These are phyloP conservation scores for Colletotrichum horii DNA, from an alignment of 2,329 filamentous ascomycete genomes.

Conservation along the genomic window DNA sequence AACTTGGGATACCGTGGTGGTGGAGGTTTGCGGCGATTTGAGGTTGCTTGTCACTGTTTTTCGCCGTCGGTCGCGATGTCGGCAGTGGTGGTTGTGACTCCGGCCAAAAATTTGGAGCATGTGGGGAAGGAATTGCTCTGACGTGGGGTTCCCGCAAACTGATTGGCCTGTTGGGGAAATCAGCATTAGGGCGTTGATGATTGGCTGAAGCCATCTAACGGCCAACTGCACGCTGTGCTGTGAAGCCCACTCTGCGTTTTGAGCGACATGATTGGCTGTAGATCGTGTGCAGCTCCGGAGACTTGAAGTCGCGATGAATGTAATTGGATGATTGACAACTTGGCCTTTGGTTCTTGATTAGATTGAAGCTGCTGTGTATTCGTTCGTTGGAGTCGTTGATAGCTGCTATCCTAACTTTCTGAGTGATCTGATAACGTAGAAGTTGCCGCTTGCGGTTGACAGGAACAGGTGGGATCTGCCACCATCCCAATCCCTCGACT, in stretches of 20 bases:
- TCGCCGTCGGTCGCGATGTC: not conserved
- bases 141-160: slow-evolving; percentile 6
- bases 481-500: not conserved
- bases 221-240: not conserved
- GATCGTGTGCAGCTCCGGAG: not conserved
- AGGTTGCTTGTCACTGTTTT: not conserved
- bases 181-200: not conserved
- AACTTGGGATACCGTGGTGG: not conserved
- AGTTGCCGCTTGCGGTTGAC: not conserved
- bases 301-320: not conserved
- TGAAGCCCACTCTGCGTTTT: not conserved
- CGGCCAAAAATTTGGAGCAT: slow-evolving; percentile 10
- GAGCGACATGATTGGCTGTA: not conserved
- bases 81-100: not conserved
- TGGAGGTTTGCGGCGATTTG: not conserved
- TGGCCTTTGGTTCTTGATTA: fast-evolving
- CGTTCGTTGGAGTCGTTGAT: fast-evolving
- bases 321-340: not conserved
- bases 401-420: not conserved
- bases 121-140: not conserved
- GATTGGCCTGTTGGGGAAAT: not conserved
- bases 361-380: not conserved
- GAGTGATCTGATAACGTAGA: not conserved
- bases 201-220: not conserved
- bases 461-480: not conserved